Percentiles rank a stretch among this genome's conserved stretches.
phyloP scores from a whole-genome alignment of 129 eudicot genomes.

The Escallonia rubra region DNA sequence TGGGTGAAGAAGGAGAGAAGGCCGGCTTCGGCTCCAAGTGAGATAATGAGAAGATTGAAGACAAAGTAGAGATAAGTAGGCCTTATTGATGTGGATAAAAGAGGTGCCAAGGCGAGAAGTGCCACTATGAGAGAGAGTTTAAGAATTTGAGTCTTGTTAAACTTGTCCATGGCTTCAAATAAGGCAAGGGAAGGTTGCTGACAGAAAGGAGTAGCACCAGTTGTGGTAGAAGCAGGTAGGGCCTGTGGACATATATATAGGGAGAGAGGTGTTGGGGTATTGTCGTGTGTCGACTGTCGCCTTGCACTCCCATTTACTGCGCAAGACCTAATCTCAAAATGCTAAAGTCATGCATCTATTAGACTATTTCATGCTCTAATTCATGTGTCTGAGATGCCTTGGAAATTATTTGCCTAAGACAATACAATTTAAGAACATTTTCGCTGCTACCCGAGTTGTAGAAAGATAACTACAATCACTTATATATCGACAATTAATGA shows the following conservation, averaged over 20 bases:
- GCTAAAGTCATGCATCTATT: background rate
- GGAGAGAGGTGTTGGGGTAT: background rate
- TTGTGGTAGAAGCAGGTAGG: slow-evolving; percentile 15
- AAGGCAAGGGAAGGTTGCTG: background rate
- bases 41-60: slow-evolving; percentile 40
- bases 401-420: background rate
- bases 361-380: too few species aligned
- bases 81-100: slow-evolving; percentile 38
- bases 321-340: background rate
- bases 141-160: slow-evolving; percentile 31
- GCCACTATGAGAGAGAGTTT: slow-evolving; percentile 31
- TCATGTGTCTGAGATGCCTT: background rate
- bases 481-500: too few species aligned
- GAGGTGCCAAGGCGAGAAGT: slow-evolving; percentile 34
- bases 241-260: slow-evolving; percentile 13
- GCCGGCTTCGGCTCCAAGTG: slow-evolving; percentile 49
- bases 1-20: slow-evolving; percentile 31
- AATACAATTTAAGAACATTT: background rate
- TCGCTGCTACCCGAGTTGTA: too few species aligned
- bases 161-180: slow-evolving; percentile 12
- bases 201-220: slow-evolving; percentile 6
- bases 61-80: slow-evolving; percentile 42
- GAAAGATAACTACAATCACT: too few species aligned
- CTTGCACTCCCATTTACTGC: background rate
- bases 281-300: background rate